Percentiles rank a stretch among this genome's conserved stretches.
Evolutionary conservation across 805 yeast species (phyloP).

Genomic region (Scheffersomyces amazonensis): DNA sequence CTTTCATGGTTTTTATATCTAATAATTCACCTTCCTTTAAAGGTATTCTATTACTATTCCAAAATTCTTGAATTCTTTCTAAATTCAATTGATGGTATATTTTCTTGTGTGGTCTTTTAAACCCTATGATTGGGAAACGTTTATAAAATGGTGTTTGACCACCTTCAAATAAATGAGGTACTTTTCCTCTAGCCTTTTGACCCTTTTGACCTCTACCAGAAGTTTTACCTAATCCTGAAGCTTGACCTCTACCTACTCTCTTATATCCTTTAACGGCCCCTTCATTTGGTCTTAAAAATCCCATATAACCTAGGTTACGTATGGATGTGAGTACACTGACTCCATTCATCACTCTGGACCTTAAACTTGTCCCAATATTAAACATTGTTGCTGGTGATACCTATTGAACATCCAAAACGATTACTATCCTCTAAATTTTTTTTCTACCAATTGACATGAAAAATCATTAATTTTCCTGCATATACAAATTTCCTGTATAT

Average conservation of each 20-base stretch:
- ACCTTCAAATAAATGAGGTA: conserved; percentile 96
- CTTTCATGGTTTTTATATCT: conserved; percentile 73
- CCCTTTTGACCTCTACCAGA: conserved; percentile 98
- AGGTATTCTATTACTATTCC: conserved; percentile 62
- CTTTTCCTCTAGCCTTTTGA: conserved; percentile 92
- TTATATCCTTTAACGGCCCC: conserved; percentile 61
- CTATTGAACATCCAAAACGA: too few species aligned
- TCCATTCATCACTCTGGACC: conserved; percentile 2
- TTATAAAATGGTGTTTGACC: conserved; percentile 94
- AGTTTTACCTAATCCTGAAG: conserved; percentile 89
- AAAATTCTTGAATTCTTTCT: conserved; percentile 66
- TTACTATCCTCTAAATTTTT: too few species aligned
- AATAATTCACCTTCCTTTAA: conserved; percentile 60
- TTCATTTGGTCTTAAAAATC: conserved; percentile 54
- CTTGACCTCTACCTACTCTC: conserved; percentile 95
- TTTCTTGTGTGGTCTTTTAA: conserved; percentile 60
- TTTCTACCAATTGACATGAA: too few species aligned
- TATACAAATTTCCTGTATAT: too few species aligned
- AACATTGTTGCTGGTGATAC: conserved; percentile 7
- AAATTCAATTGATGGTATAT: conserved; percentile 61
- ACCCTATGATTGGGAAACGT: conserved; percentile 85
- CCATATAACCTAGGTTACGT: conserved; percentile 47
- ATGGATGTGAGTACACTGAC: conserved; percentile 3
- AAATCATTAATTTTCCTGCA: too few species aligned
- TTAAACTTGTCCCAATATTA: conserved; percentile 4